Percentiles rank a stretch among this genome's conserved stretches.
phyloP scores from a whole-genome alignment of 225 moss, liverwort and hornwort species.

The Polytrichum commune region DNA sequence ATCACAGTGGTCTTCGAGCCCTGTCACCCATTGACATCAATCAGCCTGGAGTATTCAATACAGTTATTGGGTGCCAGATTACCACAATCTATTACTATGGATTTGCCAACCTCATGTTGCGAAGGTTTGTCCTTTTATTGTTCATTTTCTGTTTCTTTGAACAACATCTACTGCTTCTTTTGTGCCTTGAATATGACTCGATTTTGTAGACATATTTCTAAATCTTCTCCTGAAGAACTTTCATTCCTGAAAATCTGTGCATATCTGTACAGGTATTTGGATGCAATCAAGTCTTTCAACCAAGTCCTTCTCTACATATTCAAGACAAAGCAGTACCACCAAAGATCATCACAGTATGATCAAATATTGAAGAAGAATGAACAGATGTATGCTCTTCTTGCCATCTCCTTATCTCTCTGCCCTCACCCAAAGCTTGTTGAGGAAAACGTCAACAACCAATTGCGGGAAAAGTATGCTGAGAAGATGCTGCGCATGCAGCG shows the following conservation, averaged over 20 bases:
- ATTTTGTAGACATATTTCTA: no score
- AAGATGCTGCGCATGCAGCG: slow-evolving; percentile 99
- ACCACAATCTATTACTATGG: slow-evolving; percentile 97
- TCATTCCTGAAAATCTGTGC: background rate
- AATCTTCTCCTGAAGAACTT: no score
- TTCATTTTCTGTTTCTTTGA: no score
- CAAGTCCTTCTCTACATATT: slow-evolving; percentile 90
- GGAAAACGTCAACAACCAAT: slow-evolving; percentile 94
- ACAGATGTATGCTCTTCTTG: slow-evolving; percentile 98
- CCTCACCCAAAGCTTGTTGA: slow-evolving; percentile 92
- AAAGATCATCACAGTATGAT: slow-evolving; percentile 90
- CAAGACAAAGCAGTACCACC: slow-evolving; percentile 98
- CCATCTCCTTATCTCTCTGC: slow-evolving; percentile 84
- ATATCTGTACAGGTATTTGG: slow-evolving; percentile 61
- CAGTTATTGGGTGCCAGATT: slow-evolving; percentile 92
- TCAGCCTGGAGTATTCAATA: slow-evolving; percentile 84
- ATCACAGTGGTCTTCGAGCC: slow-evolving; percentile 89
- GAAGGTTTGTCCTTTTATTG: slow-evolving; percentile 43
- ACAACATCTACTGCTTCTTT: no score
- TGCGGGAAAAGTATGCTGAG: slow-evolving; percentile 97
- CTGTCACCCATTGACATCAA: slow-evolving; percentile 85
- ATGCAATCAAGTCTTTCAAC: slow-evolving; percentile 91
- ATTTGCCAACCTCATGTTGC: slow-evolving; percentile 96
- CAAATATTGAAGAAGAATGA: slow-evolving; percentile 99
- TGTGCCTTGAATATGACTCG: no score